phyloP scores from a whole-genome alignment of 306 rosid species.

The Acacia acuminata region DNA sequence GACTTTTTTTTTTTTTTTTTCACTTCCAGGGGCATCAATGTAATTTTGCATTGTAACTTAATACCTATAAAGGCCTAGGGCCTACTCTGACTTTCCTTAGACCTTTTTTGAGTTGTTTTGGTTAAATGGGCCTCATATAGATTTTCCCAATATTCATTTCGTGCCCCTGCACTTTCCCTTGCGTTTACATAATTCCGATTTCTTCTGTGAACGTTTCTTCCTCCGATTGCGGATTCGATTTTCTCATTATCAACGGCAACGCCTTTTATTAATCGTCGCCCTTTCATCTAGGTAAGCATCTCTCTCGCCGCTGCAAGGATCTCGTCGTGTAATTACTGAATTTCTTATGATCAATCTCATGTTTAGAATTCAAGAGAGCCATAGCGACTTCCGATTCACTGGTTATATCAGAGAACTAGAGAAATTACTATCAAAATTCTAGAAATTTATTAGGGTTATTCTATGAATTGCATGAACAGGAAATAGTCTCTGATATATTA shows the following conservation, averaged over 20 bases:
- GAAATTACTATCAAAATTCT: background rate
- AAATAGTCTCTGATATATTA: background rate
- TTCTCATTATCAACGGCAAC: background rate
- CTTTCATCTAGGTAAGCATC: background rate
- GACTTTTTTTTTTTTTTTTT: too few species aligned
- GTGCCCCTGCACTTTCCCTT: background rate
- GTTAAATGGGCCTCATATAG: too few species aligned
- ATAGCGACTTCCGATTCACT: background rate
- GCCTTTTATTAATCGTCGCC: background rate
- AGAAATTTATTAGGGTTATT: background rate
- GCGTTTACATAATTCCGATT: background rate
- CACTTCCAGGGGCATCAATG: too few species aligned
- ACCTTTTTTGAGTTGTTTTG: too few species aligned
- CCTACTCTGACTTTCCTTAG: too few species aligned
- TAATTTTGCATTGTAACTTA: too few species aligned
- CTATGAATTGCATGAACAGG: background rate
- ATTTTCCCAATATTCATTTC: too few species aligned
- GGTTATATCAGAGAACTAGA: background rate
- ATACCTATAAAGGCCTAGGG: too few species aligned
- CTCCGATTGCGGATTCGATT: background rate
- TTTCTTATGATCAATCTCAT: background rate
- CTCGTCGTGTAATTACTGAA: background rate
- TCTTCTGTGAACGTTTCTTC: background rate
- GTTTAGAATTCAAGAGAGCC: background rate
- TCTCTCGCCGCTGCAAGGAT: background rate